Conservation (phyloP, 176 grass and related monocot genomes). For the Oryza meridionalis region DNA sequence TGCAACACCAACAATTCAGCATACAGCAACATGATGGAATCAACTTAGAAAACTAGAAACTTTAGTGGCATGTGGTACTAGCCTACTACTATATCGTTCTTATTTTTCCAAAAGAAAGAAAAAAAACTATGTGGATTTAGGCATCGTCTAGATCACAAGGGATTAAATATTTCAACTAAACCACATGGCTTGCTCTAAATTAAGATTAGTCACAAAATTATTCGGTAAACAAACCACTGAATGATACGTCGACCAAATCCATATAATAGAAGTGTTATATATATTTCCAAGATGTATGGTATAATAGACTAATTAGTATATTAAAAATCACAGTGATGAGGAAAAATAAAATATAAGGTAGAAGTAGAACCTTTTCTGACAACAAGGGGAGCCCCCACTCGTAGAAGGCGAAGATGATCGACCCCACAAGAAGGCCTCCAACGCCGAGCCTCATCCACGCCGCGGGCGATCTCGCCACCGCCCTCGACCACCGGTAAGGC, state of each 20-base stretch:
- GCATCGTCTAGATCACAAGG: neutral
- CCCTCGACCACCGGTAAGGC: neutral
- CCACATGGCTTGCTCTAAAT: neutral
- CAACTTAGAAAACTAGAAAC: neutral
- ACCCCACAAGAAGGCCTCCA: constrained; percentile 39
- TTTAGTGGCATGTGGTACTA: neutral
- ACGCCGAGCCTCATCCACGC: constrained; percentile 62
- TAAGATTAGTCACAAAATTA: neutral
- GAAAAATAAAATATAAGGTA: neutral
- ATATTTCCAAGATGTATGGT: neutral
- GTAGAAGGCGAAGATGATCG: constrained; percentile 56
- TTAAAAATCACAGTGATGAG: neutral
- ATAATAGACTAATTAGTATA: too few relatives aligned
- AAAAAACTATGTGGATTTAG: neutral
- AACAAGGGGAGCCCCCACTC: constrained; percentile 86
- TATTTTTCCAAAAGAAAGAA: neutral
- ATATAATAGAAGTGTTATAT: neutral
- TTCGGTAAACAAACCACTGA: neutral
- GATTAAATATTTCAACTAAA: neutral
- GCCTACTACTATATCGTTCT: neutral
- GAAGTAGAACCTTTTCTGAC: constrained; percentile 80
- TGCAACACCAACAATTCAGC: too few relatives aligned
- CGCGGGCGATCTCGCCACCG: constrained; percentile 19
- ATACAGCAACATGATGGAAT: neutral
- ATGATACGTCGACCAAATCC: neutral